phyloP scores from a whole-genome alignment of 78 protist genomes.

The Monosiga brevicollis region DNA sequence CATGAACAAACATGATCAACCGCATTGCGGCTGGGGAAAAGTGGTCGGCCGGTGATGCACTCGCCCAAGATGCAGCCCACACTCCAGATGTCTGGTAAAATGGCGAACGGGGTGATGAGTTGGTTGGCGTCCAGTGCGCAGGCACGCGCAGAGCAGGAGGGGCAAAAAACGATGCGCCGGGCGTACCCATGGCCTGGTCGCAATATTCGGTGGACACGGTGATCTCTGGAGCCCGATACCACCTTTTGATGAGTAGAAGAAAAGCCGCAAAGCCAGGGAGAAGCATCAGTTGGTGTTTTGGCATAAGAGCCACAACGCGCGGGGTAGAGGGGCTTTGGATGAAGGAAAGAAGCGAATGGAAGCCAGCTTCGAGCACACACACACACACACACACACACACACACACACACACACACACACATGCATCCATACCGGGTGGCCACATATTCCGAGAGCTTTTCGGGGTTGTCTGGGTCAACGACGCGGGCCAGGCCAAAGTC shows the following conservation, averaged over 20 bases:
- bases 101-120: no score
- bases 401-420: not conserved
- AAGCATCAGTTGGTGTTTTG: not conserved
- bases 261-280: not conserved
- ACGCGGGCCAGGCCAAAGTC: conserved; percentile 68
- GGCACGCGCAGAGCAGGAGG: no score
- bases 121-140: no score
- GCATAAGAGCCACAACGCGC: not conserved
- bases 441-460: conserved; percentile 71
- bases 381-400: not conserved
- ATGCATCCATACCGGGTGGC: conserved; percentile 49
- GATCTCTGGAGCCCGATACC: not conserved
- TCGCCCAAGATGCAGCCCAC: no score
- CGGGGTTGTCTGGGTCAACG: conserved; percentile 21
- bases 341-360: not conserved
- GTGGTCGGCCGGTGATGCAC: no score
- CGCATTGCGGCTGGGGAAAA: no score
- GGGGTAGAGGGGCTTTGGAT: no score
- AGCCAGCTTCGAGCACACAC: not conserved
- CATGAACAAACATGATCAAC: no score
- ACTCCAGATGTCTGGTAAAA: no score
- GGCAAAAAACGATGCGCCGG: no score
- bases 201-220: not conserved
- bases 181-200: not conserved
- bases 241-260: not conserved